Base-by-base conservation (phyloP, 192 early-diverging fungal genomes). In the Rhizoclosmatium globosum region DNA sequence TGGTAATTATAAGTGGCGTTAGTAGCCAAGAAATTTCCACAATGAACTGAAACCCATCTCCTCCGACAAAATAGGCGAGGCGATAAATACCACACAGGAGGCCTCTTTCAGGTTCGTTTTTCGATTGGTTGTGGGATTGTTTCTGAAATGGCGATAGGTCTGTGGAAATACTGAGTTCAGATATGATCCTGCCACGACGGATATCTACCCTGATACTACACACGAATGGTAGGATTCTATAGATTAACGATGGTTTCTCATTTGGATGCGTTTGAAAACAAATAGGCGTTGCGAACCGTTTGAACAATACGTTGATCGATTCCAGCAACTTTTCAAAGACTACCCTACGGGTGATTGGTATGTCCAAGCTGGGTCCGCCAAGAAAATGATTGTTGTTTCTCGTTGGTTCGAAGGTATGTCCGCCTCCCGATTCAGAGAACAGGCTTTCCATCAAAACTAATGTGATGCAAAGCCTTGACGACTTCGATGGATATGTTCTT, bases 401-500 rank as follows among this genome's bases (percentile, higher is more conserved):
- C 56, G 56, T 57, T 13, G 13, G 13, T 57, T 57, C 21, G 56
- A 57, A 57, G 56, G 15, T 13, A 57, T n/a, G 56, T 31, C 31
- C 41, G 19, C 23, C 15, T 38, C 2, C 64, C 64, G 3, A 23
- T 15, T 31, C 31, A 31, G 31, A 31, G 31, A 31, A 31, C 31
- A 31, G 31, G 31, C 31, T 31, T 31, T 31, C 31, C 31, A 31
- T 31, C 31, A 31, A 31, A 31, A 31, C 31, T 31, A 31, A 31
- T 31, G 31, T 31, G 31, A 31, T 31, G 31, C 31, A 31, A 31
- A 31, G 31, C 31, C 31, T 31, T 31, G 31, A 31, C 31, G 19
- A 38, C 41, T 38, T 65, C 15, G 38, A 23, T 65, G 64, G 67
- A 69, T 43, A 69, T 69, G 67, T 13, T 69, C 23, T 69, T 69